phyloP scores from a whole-genome alignment of 768 basidiomycete genomes.

The Leccinum boreale region DNA sequence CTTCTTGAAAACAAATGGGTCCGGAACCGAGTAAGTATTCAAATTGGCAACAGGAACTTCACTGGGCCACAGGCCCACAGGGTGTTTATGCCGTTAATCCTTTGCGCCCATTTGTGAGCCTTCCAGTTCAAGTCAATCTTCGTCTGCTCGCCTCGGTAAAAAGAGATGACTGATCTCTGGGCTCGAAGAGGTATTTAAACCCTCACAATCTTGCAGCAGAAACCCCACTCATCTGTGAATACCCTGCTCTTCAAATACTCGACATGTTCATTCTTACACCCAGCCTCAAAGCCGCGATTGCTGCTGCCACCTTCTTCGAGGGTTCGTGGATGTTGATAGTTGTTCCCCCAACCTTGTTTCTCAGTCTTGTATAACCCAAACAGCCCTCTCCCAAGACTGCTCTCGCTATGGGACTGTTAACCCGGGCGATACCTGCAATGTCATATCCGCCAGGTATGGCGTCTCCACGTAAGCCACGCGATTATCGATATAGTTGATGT shows the following conservation, averaged over 20 bases:
- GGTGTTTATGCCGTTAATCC: no score
- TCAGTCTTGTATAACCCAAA: not conserved
- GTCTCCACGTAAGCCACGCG: conserved; percentile 53
- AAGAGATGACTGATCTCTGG: no score
- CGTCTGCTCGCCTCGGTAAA: no score
- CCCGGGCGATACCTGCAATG: not conserved
- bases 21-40: no score
- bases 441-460: conserved; percentile 42
- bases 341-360: not conserved
- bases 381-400: not conserved
- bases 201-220: no score
- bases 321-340: not conserved
- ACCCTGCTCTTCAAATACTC: not conserved
- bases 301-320: not conserved
- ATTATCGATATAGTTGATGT: not conserved
- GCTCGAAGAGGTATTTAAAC: no score
- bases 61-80: no score
- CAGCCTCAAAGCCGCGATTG: not conserved
- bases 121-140: no score
- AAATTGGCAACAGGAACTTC: no score
- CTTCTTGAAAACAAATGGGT: no score
- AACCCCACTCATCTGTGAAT: no score
- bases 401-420: not conserved
- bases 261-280: not conserved
- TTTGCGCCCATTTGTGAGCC: no score